phyloP scores from a whole-genome alignment of 2,329 filamentous ascomycete species.

The Aaosphaeria arxii region DNA sequence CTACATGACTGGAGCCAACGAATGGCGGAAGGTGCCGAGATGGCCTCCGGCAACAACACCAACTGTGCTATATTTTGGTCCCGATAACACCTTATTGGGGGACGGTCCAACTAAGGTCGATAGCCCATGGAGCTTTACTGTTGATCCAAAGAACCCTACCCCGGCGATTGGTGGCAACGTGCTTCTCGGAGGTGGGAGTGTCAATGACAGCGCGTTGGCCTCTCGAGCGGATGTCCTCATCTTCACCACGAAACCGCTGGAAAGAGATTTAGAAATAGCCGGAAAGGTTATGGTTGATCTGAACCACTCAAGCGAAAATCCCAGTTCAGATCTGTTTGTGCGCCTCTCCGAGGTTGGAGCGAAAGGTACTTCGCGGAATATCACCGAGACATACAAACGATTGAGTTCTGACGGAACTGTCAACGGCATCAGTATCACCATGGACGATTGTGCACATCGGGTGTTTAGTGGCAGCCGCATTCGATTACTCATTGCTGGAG shows the following conservation, averaged over 20 bases:
- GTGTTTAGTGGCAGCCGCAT: conserved; percentile 8
- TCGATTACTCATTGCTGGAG: conserved; percentile 10
- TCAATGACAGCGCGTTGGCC: conserved; percentile 8
- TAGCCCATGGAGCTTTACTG: conserved; percentile 6
- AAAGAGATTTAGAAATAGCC: conserved; percentile 5
- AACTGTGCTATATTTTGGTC: neutral
- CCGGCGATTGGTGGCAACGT: conserved; percentile 12
- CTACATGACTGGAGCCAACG: conserved; percentile 12
- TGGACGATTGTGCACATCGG: conserved; percentile 9
- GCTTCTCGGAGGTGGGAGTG: conserved; percentile 4
- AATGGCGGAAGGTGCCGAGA: conserved; percentile 6
- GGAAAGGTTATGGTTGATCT: conserved; percentile 7
- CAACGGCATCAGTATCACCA: neutral
- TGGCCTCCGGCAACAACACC: conserved; percentile 6
- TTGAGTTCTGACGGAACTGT: neutral
- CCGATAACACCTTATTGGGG: conserved; percentile 1
- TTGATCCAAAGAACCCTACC: conserved; percentile 10
- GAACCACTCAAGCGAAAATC: conserved; percentile 5
- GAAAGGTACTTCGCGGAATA: conserved; percentile 7
- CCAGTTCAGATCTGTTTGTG: conserved; percentile 10
- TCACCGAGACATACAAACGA: conserved; percentile 9
- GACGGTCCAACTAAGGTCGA: conserved; percentile 1
- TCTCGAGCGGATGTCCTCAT: conserved; percentile 6
- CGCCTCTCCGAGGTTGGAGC: conserved; percentile 12
- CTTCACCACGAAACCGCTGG: conserved; percentile 8